These are phyloP conservation scores for Stephania cephalantha DNA, from an alignment of 164 flowering plant genomes.

Conservation along the genomic window DNA sequence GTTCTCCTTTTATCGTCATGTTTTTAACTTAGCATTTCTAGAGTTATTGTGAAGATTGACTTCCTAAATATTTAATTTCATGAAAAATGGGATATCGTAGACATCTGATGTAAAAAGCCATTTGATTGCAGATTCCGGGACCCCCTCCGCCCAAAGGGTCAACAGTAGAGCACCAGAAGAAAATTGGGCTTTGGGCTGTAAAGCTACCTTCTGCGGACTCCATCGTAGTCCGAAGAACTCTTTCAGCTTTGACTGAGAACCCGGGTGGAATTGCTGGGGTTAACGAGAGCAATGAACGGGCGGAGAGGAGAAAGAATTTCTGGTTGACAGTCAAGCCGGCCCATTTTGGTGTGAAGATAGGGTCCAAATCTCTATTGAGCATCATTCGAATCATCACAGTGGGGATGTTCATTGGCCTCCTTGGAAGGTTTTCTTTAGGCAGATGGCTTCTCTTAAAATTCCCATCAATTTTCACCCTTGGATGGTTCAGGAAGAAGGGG, in stretches of 20 bases:
- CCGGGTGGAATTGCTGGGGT: conserved; percentile 70
- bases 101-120: not conserved
- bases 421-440: conserved; percentile 50
- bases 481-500: conserved; percentile 73
- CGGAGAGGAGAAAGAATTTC: conserved; percentile 17
- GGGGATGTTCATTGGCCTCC: conserved; percentile 56
- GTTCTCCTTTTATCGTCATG: not conserved
- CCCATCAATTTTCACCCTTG: conserved; percentile 76
- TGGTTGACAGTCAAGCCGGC: conserved; percentile 85
- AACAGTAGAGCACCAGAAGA: conserved; percentile 58
- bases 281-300: conserved; percentile 48
- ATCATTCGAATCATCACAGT: conserved; percentile 20
- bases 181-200: conserved; percentile 73
- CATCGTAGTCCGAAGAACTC: conserved; percentile 73
- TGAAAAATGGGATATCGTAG: not conserved
- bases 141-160: conserved; percentile 64
- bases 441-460: conserved; percentile 76
- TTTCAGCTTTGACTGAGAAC: conserved; percentile 25
- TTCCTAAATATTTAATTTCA: no score
- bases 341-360: conserved; percentile 82
- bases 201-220: conserved; percentile 87
- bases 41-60: no score
- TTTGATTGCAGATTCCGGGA: conserved; percentile 68
- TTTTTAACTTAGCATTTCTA: not conserved
- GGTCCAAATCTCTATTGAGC: conserved; percentile 52